phyloP scores from a whole-genome alignment of 2,329 filamentous ascomycete species.

The Diaporthe batatas region DNA sequence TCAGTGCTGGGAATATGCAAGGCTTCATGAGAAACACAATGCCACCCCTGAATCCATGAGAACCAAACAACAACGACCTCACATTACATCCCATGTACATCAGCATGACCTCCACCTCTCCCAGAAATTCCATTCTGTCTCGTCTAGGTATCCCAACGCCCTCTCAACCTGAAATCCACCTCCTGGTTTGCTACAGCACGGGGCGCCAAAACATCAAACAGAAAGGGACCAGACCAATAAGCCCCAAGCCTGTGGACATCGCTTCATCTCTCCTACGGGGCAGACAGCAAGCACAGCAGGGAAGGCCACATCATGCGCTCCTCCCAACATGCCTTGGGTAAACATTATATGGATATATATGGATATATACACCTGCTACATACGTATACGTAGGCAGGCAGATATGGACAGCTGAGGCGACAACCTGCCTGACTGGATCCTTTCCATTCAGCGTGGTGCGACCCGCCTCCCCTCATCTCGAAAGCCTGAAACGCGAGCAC shows the following conservation, averaged over 20 bases:
- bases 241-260: background rate
- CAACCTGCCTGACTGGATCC: conserved; percentile 3
- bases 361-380: conserved; percentile 38
- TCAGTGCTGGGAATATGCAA: background rate
- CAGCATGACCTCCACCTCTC: background rate
- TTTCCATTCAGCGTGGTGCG: background rate
- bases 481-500: conserved; percentile 30
- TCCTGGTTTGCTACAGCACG: background rate
- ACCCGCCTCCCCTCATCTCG: background rate
- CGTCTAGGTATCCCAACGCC: background rate
- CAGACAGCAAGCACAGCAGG: background rate
- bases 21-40: too few relatives aligned
- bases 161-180: background rate
- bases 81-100: background rate
- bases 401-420: conserved; percentile 27
- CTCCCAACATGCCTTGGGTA: conserved; percentile 28
- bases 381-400: conserved; percentile 39
- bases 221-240: background rate
- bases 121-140: background rate
- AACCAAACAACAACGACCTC: too few relatives aligned
- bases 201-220: background rate
- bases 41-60: background rate
- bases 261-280: too few relatives aligned
- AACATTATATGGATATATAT: conserved; percentile 38
- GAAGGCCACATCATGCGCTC: background rate